phyloP scores from a whole-genome alignment of 805 yeast species.

The Soucietia sequanensis region DNA sequence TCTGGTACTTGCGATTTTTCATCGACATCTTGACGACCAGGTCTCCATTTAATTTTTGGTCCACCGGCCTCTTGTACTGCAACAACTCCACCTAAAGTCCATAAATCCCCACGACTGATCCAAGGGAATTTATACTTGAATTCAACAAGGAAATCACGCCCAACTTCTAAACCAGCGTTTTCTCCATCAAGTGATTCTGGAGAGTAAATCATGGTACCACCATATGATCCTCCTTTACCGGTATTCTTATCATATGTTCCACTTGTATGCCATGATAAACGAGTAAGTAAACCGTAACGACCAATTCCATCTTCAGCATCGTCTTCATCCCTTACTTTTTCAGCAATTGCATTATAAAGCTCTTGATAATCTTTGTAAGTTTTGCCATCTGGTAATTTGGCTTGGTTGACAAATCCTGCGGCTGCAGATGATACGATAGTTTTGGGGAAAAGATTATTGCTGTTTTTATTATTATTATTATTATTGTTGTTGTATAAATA shows the following conservation, averaged over 20 bases:
- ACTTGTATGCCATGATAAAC: slow-evolving; percentile 41
- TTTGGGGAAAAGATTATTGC: slow-evolving; percentile 3
- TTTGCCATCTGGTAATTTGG: slow-evolving; percentile 36
- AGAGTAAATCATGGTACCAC: slow-evolving; percentile 35
- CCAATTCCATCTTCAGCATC: slow-evolving; percentile 39
- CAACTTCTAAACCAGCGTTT: slow-evolving; percentile 63
- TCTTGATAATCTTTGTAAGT: slow-evolving; percentile 55
- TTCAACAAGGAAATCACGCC: slow-evolving; percentile 54
- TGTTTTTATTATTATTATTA: slow-evolving; percentile 5
- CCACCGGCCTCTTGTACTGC: slow-evolving; percentile 81
- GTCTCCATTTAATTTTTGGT: slow-evolving; percentile 76
- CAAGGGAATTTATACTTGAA: slow-evolving; percentile 60
- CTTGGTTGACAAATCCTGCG: slow-evolving; percentile 17
- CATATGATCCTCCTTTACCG: slow-evolving; percentile 35
- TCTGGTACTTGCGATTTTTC: slow-evolving; percentile 54
- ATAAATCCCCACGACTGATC: slow-evolving; percentile 77
- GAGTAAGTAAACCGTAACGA: slow-evolving; percentile 32
- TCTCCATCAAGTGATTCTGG: slow-evolving; percentile 38
- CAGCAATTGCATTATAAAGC: slow-evolving; percentile 73
- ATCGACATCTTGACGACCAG: slow-evolving; percentile 68
- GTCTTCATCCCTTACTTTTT: slow-evolving; percentile 47
- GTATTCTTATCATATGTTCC: slow-evolving; percentile 29
- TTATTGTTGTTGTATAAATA: slow-evolving; percentile 16
- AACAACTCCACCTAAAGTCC: slow-evolving; percentile 74
- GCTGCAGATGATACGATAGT: slow-evolving; percentile 7